Evolutionary conservation across 495 filamentous ascomycete genomes (phyloP), one percentile per base, ranked within the genome.

Genomic region (Monascus purpureus): DNA sequence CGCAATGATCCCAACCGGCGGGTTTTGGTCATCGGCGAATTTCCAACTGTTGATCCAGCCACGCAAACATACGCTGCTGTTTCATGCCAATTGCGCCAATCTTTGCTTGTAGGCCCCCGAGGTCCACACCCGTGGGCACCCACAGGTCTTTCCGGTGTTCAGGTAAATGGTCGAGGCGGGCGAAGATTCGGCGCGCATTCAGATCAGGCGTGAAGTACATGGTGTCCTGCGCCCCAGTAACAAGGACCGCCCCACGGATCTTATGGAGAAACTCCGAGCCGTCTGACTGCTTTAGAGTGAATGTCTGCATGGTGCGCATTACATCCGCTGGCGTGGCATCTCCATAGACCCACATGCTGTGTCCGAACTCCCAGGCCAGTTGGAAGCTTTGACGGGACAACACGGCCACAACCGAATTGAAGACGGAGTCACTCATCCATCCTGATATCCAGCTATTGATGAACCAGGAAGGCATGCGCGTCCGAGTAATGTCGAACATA

Each of bases 281-380:
- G n/a, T n/a, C n/a, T n/a, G n/a, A n/a, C n/a, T n/a, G n/a, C n/a
- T n/a, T n/a, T n/a, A n/a, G n/a, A n/a, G n/a, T n/a, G n/a, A n/a
- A n/a, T n/a, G n/a, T n/a, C n/a, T n/a, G n/a, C n/a, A n/a, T n/a
- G n/a, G n/a, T n/a, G n/a, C n/a, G n/a, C n/a, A n/a, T n/a, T n/a
- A n/a, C n/a, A n/a, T n/a, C n/a, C n/a, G n/a, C n/a, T n/a, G n/a
- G n/a, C n/a, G n/a, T n/a, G n/a, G n/a, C n/a, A n/a, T n/a, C n/a
- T n/a, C n/a, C n/a, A n/a, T n/a, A n/a, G n/a, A n/a, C n/a, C n/a
- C n/a, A n/a, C n/a, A 32, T 29, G 4, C 27, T 15, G 8, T 41
- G 42, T 14, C 36, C 36, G 12, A 60, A 40, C 32, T 64, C 53
- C 60, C 59, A 66, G 20, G 35, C 26, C 4, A 32, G 30, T 31